Evolutionary conservation across 1,284 basidiomycete species (phyloP), one percentile per base, ranked within the genome.

Genomic region (Leccinum pachyderme): DNA sequence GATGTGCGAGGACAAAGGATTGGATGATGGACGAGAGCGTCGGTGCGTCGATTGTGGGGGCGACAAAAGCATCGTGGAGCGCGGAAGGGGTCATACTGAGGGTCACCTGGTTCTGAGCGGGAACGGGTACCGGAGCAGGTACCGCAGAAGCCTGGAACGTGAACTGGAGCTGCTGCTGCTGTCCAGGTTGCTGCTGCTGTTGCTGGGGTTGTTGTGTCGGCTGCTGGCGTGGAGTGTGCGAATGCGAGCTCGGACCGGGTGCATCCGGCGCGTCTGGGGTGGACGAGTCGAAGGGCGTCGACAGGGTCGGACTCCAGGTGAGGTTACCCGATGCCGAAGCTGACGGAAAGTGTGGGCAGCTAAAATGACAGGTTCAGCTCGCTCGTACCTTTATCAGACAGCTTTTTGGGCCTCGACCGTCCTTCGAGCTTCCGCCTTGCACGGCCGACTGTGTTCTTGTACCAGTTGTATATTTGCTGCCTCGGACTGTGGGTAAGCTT

Each of bases 381-480:
- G 39, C 39, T 55, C 66, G 47, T 45, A 77, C 78, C 73, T 68
- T 78, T 80, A 64, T 81, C 79, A 24, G 76, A 66, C 7, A 70
- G 62, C 58, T 77, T 80, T 46, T 75, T 72, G 45, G 79, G 75
- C 49, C 78, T 72, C 1, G 80, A 75, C 28, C 78, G 72, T 7
- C 80, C 81, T 58, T 81, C 81, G 49, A 77, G 70, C 64, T 81
- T 83, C 43, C 82, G 72, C 52, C 80, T 71, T 7, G 78, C 79
- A 25, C 82, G 74, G 4, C 82, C 82, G 50, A 82, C 76, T 12
- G 82, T 83, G 63, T 84, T 84, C 71, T 84, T 84, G 71, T 82
- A 84, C 82, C 82, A 84, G 59, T 84, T 84, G 70, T 84, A 84
- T 56, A 84, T 81, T 78, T 83, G 81, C 82, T 83, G 39, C 7